Evolutionary conservation across 179 eudicot genomes (phyloP).

Genomic region (Amaranthus tricolor): DNA sequence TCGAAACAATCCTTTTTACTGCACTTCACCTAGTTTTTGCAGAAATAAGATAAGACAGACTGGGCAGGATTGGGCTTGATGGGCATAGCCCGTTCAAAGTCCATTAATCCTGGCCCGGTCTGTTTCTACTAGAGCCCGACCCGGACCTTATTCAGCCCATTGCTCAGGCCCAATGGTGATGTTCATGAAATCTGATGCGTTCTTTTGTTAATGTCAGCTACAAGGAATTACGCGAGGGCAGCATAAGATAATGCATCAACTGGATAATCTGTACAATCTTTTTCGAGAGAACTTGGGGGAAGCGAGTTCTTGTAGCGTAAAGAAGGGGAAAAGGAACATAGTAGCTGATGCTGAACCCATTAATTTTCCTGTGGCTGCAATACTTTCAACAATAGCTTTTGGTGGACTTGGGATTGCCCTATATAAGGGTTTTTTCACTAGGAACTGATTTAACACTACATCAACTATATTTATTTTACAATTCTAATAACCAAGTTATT

Average conservation of each 20-base stretch:
- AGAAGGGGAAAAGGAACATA: conserved; percentile 33
- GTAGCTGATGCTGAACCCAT: conserved; percentile 31
- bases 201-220: conserved; percentile 36
- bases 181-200: neutral
- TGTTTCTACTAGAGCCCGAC: too few species aligned
- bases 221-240: conserved; percentile 63
- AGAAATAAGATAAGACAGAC: too few species aligned
- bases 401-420: conserved; percentile 74
- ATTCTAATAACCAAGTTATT: conserved; percentile 6
- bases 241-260: conserved; percentile 77
- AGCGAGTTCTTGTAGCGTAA: conserved; percentile 40
- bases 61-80: too few species aligned
- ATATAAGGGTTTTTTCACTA: conserved; percentile 54
- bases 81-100: too few species aligned
- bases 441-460: conserved; percentile 37
- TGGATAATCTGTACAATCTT: conserved; percentile 68
- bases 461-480: conserved; percentile 10
- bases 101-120: too few species aligned
- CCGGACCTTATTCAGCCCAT: too few species aligned
- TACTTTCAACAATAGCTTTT: conserved; percentile 45
- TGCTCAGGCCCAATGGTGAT: neutral
- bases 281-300: conserved; percentile 56
- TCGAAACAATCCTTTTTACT: neutral
- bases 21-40: neutral
- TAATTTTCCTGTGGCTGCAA: conserved; percentile 36